Evolutionary conservation across 768 basidiomycete species (phyloP).

Genomic region (Boletus huronensis): DNA sequence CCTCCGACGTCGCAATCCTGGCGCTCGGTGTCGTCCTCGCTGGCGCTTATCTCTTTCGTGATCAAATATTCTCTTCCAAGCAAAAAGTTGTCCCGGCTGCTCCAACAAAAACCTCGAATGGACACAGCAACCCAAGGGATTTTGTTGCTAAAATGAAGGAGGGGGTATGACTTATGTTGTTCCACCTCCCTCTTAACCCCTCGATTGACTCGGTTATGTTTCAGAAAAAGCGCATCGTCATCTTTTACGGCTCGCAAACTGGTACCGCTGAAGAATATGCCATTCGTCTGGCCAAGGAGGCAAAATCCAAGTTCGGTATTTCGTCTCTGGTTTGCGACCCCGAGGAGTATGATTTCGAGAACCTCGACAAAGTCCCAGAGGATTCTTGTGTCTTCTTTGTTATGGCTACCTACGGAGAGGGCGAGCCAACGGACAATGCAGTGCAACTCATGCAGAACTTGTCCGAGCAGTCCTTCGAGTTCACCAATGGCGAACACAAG

Average conservation of each 20-base stretch:
- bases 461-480: slow-evolving; percentile 82
- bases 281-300: slow-evolving; percentile 95
- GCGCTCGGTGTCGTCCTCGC: slow-evolving; percentile 72
- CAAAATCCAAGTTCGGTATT: slow-evolving; percentile 92
- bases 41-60: slow-evolving; percentile 77
- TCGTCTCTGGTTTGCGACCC: slow-evolving; percentile 97
- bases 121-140: slow-evolving; percentile 85
- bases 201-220: background rate
- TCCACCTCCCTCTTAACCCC: background rate
- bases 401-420: slow-evolving; percentile 98
- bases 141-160: slow-evolving; percentile 94
- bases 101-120: slow-evolving; percentile 50
- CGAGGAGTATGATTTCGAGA: slow-evolving; percentile 98
- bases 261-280: slow-evolving; percentile 99
- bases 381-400: slow-evolving; percentile 91
- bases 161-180: slow-evolving; percentile 53
- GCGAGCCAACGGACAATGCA: slow-evolving; percentile 98
- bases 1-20: slow-evolving; percentile 72
- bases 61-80: slow-evolving; percentile 70
- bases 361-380: slow-evolving; percentile 85
- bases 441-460: slow-evolving; percentile 92
- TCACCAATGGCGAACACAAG: slow-evolving; percentile 71
- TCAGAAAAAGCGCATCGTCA: slow-evolving; percentile 94
- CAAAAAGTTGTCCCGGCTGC: slow-evolving; percentile 51
- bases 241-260: slow-evolving; percentile 98